Conservation (phyloP, 306 rosid genomes). For the Coriaria nepalensis region DNA sequence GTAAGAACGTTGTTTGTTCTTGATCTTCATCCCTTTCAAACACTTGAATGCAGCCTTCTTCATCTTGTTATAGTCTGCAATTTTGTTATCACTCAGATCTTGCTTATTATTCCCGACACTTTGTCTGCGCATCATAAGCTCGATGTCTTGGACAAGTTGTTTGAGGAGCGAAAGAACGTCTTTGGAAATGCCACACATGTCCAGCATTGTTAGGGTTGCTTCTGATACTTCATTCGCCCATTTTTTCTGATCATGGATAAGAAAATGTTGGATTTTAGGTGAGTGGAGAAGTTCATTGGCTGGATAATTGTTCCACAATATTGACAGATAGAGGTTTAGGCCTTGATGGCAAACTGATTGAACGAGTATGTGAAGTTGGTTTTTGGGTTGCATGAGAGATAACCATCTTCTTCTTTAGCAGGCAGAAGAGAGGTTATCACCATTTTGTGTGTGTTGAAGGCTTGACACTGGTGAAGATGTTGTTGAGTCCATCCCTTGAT, state of each 20-base stretch:
- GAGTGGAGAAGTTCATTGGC: constrained; percentile 45
- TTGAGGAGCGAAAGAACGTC: background rate
- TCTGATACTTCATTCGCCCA: background rate
- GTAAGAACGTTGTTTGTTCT: too few relatives aligned
- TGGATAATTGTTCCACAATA: too few relatives aligned
- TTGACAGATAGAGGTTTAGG: too few relatives aligned
- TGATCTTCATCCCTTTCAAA: background rate
- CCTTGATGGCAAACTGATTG: too few relatives aligned
- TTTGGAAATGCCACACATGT: background rate
- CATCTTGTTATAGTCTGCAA: background rate
- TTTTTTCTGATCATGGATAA: constrained; percentile 3
- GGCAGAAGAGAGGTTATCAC: too few relatives aligned
- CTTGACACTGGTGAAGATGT: too few relatives aligned
- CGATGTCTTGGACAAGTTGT: background rate
- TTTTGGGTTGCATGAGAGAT: too few relatives aligned
- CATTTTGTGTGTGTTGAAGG: too few relatives aligned
- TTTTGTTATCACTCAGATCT: background rate
- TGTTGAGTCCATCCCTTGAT: too few relatives aligned
- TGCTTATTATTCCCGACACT: background rate
- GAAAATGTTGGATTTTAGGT: constrained; percentile 29
- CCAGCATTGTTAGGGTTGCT: background rate
- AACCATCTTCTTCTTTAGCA: too few relatives aligned
- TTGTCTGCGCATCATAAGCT: background rate
- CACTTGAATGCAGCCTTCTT: background rate
- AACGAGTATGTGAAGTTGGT: too few relatives aligned